These are phyloP conservation scores for Aquilaria malaccensis DNA, from an alignment of 345 rosid species.

Conservation along the genomic window DNA sequence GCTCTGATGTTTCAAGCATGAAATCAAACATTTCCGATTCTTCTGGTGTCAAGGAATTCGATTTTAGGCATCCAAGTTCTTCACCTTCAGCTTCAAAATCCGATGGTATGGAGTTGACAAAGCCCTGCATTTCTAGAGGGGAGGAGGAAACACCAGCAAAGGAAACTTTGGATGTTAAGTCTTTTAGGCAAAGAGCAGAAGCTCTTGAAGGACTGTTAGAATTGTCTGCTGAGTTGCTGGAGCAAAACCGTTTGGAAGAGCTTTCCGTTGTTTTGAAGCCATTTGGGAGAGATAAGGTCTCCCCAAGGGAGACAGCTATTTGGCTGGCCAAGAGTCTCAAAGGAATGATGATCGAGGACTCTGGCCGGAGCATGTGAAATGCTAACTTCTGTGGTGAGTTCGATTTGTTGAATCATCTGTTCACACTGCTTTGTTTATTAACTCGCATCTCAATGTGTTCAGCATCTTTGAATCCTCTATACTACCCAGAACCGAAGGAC, in stretches of 20 bases:
- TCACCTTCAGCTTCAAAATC: slow-evolving; percentile 28
- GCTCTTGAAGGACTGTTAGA: slow-evolving; percentile 96
- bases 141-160: slow-evolving; percentile 58
- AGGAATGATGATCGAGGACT: slow-evolving; percentile 91
- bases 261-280: slow-evolving; percentile 90
- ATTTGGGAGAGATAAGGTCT: slow-evolving; percentile 91
- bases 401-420: slow-evolving; percentile 1
- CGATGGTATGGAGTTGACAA: slow-evolving; percentile 32
- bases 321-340: slow-evolving; percentile 94
- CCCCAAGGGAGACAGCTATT: slow-evolving; percentile 98
- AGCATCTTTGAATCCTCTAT: slow-evolving; percentile 11
- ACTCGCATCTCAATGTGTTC: slow-evolving; percentile 12
- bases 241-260: slow-evolving; percentile 83
- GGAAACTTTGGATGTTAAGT: slow-evolving; percentile 72
- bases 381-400: slow-evolving; percentile 23
- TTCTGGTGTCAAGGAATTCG: slow-evolving; percentile 38
- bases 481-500: slow-evolving; percentile 12
- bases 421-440: slow-evolving; percentile 8
- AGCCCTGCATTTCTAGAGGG: slow-evolving; percentile 25
- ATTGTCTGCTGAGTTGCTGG: slow-evolving; percentile 85
- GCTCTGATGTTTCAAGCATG: slow-evolving; percentile 32
- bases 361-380: slow-evolving; percentile 41
- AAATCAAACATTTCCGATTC: slow-evolving; percentile 37
- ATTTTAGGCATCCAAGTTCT: slow-evolving; percentile 21
- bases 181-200: slow-evolving; percentile 94